A percentile compares a stretch with the other conserved stretches of the same genome.
Conservation (phyloP, 1,139 yeast genomes). For the Yamadazyma kanchanaburiensis region DNA sequence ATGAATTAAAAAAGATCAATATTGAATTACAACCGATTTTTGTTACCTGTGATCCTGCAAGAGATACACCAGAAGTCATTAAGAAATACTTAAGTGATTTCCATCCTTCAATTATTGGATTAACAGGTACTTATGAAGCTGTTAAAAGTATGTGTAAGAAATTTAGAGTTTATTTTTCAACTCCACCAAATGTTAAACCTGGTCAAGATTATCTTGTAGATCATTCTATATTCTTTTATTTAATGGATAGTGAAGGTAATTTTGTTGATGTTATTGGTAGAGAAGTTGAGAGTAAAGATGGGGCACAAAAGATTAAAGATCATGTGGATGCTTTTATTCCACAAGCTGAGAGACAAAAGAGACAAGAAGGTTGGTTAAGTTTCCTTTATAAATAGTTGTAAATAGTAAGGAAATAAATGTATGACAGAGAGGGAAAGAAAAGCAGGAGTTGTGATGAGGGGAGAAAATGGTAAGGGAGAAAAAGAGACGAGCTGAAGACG, state of each 20-base stretch:
- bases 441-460: no score
- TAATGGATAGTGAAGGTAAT: conserved; percentile 96
- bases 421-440: no score
- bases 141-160: conserved; percentile 81
- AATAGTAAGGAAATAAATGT: conserved; percentile 2
- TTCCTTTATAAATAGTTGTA: conserved; percentile 42
- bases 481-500: no score
- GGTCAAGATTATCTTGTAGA: conserved; percentile 97
- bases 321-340: conserved; percentile 81
- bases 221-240: conserved; percentile 91
- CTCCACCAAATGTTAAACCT: conserved; percentile 89
- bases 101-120: conserved; percentile 83
- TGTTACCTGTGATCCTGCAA: conserved; percentile 93
- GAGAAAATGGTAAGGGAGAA: no score
- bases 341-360: conserved; percentile 54
- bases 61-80: conserved; percentile 83
- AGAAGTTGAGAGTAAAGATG: conserved; percentile 77
- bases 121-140: conserved; percentile 86
- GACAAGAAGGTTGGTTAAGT: conserved; percentile 55
- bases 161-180: conserved; percentile 90
- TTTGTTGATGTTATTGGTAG: conserved; percentile 94
- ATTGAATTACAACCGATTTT: conserved; percentile 78
- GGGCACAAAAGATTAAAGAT: conserved; percentile 72
- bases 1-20: conserved; percentile 56
- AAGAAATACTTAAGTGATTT: conserved; percentile 80